Percentiles rank a stretch among this genome's conserved stretches.
Evolutionary conservation across 192 early-diverging fungal species (phyloP).

Genomic region (Gonapodya prolifera): DNA sequence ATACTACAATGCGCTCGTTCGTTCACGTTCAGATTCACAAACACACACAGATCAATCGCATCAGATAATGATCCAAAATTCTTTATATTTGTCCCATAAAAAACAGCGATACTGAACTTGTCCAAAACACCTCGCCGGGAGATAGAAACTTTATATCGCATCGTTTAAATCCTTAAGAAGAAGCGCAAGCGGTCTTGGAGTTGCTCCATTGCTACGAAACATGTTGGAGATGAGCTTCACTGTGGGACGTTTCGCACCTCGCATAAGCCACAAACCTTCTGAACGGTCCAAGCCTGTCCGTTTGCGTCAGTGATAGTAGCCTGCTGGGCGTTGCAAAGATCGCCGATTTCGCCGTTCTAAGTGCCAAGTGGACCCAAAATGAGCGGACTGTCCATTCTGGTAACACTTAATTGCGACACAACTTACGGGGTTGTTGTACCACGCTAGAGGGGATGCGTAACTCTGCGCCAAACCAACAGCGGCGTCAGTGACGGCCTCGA

Average conservation of each 20-base stretch:
- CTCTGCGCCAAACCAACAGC: constrained; percentile 12
- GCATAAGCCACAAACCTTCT: constrained; percentile 14
- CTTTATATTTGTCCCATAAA: no score
- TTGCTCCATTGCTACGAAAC: background rate
- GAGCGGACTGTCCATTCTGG: background rate
- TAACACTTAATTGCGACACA: no score
- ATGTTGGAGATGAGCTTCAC: no score
- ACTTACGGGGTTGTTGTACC: constrained; percentile 12
- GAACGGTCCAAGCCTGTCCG: constrained; percentile 17
- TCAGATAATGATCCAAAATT: no score
- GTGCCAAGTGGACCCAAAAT: background rate
- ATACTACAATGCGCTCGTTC: no score
- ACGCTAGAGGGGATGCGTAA: constrained; percentile 15
- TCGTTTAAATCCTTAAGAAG: background rate
- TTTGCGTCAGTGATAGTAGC: constrained; percentile 8
- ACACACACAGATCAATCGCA: no score
- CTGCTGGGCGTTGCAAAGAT: constrained; percentile 19
- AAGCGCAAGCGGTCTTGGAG: background rate
- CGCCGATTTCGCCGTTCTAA: constrained; percentile 17
- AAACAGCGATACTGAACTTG: no score
- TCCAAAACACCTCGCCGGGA: no score
- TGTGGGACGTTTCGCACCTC: background rate
- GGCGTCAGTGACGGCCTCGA: constrained; percentile 18
- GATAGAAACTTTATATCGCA: no score
- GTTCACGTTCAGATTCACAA: no score